Evolutionary conservation across 31 red algal species (phyloP).

Genomic region (Odonthalia washingtoniensis): DNA sequence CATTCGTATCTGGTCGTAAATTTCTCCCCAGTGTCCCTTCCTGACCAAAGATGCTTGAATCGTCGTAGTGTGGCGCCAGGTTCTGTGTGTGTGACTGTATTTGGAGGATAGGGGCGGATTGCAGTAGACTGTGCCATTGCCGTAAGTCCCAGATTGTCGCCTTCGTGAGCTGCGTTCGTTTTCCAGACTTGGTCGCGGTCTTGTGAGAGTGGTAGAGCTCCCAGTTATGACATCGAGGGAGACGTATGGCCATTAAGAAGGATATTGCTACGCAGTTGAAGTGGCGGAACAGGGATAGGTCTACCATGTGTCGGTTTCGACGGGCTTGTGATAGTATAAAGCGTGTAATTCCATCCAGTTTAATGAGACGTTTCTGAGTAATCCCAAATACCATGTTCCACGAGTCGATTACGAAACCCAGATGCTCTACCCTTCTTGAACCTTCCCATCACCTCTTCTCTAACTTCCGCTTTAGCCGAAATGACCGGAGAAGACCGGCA

Average conservation of each 20-base stretch:
- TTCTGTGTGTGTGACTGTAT: not conserved
- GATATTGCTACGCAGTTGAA: conserved; percentile 23
- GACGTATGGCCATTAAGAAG: not conserved
- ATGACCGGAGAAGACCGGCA: not conserved
- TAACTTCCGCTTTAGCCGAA: not conserved
- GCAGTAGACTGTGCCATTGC: not conserved
- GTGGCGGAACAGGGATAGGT: not conserved
- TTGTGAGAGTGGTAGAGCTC: not conserved
- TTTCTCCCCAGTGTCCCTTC: conserved; percentile 13
- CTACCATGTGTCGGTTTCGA: not conserved
- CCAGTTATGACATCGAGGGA: conserved; percentile 31
- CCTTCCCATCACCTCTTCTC: conserved; percentile 15
- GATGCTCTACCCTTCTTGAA: not conserved
- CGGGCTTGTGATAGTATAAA: not conserved
- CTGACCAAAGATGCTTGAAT: not conserved
- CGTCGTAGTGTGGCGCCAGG: conserved; percentile 19
- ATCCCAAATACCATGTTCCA: conserved; percentile 11
- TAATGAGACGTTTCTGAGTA: not conserved
- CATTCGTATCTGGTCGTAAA: not conserved
- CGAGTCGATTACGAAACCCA: not conserved
- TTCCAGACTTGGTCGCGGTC: not conserved
- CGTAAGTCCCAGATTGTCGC: conserved; percentile 29
- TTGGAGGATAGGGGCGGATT: not conserved
- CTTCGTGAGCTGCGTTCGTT: not conserved
- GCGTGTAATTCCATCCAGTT: not conserved